Base-by-base conservation (phyloP, 176 grass and related monocot genomes). In the Carex kokanica region DNA sequence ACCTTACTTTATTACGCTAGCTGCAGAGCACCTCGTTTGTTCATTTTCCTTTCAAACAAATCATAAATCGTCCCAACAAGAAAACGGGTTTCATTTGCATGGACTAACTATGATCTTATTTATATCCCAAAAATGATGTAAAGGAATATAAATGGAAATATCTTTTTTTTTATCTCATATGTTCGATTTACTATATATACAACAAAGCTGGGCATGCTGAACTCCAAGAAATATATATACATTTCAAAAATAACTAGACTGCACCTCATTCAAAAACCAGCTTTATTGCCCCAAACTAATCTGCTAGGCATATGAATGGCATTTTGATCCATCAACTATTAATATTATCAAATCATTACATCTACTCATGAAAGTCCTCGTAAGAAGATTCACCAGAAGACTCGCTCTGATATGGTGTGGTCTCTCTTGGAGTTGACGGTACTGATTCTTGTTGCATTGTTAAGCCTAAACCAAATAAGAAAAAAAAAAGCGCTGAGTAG, bases 311-410 rank as follows among this genome's bases (percentile, higher is more conserved):
- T 15, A 82, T 56, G 14, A 56, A 78, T 78, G 64, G 64, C 29
- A 60, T 20, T 7, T 60, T 27, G 2, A 40, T 31, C 20, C 25
- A 13, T 21, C 56, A 65, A 36, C 32, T 81, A 47, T 49, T 57
- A 43, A 31, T 20, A 53, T 56, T 20, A 53, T 56, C 55, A 36
- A 41, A 16, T 36, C n/a, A n/a, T n/a, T n/a, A n/a, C n/a, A n/a
- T n/a, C n/a, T n/a, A n/a, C n/a, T 95, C 96, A 51, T 95, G 88
- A 54, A 99, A 89, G 86, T 99, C 96, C 72, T 99, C 93, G 0
- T 99, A 99, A 45, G 96, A 95, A 58, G 91, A 92, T 69, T 85
- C 82, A 5, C 82, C 87, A 17, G 96, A 99, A n/a, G 96, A 99
- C 80, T 95, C 96, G 66, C 96, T 99, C 87, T 93, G 93, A 78